A percentile compares a stretch with the other conserved stretches of the same genome.
These are phyloP conservation scores for Citropsis articulata DNA, from an alignment of 345 rosid genomes.

Conservation along the genomic window DNA sequence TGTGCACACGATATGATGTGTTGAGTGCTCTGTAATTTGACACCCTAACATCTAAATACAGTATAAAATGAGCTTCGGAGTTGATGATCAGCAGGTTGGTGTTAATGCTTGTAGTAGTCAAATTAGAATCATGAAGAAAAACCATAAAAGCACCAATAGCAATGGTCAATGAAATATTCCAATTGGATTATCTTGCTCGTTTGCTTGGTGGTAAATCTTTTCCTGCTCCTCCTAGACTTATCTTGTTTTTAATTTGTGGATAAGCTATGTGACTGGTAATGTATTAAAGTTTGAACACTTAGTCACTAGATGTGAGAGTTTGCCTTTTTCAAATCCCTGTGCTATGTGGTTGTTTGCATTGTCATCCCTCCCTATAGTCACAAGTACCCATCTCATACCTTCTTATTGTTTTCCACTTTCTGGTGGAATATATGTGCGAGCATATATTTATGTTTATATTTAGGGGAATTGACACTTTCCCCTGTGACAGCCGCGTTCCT, in stretches of 20 bases:
- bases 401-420: background rate
- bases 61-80: background rate
- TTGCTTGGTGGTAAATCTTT: background rate
- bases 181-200: background rate
- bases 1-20: background rate
- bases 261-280: background rate
- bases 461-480: background rate
- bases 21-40: background rate
- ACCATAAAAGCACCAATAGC: background rate
- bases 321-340: background rate
- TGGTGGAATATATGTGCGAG: background rate
- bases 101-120: no score
- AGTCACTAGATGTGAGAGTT: background rate
- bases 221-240: background rate
- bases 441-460: background rate
- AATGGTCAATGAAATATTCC: background rate
- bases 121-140: background rate
- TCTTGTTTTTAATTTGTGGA: background rate
- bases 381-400: background rate
- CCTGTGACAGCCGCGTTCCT: background rate
- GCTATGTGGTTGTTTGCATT: background rate
- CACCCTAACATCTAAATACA: background rate
- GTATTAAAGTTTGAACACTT: no score
- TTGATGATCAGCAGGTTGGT: no score
- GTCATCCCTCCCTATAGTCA: background rate